Evolutionary conservation across 2,329 filamentous ascomycete species (phyloP), one percentile per base, ranked within the genome.

Genomic region (Exophiala bonariae): DNA sequence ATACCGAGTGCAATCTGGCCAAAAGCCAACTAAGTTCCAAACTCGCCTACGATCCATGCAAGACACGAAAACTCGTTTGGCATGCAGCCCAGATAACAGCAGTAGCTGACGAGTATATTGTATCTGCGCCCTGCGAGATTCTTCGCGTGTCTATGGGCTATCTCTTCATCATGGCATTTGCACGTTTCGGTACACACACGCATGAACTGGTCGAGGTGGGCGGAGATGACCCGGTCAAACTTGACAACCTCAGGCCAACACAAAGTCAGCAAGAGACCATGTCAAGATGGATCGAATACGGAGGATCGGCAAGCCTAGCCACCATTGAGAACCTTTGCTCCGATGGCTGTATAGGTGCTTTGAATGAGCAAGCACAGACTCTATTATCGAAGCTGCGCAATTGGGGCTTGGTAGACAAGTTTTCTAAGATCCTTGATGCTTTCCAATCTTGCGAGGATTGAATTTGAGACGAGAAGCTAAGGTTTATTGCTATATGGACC

Each of bases 51-150:
- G 47, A 52, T 14, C 52, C 48, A 13, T 39, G 42, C 11, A 52
- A 55, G 34, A 48, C 49, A 5, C 48, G 52, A 10, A 49, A 52
- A 19, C 39, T 55, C 7, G 52, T 46, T n/a, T 55, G 52, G 52
- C 52, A 55, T 17, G 52, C 52, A 7, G 52, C 49, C 22, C 49
- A 70, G 63, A 67, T 75, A 54, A 72, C 74, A 57, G 67, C 66
- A 37, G 64, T 75, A 51, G 70, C 74, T 41, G 72, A 65, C 4
- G 73, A 73, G n/a, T 76, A 73, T 63, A 66, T 76, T 44, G 67
- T 75, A 10, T 55, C 52, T n/a, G 52, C 52, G 19, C 52, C 52
- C 13, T 55, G 52, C 19, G 52, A 55, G 35, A 55, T 55, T 34
- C 37, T 55, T 45, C 41, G 52, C n/a, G 46, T 52, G 5, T 55